Evolutionary conservation across 345 rosid species (phyloP).

Genomic region (Brassica cretica): DNA sequence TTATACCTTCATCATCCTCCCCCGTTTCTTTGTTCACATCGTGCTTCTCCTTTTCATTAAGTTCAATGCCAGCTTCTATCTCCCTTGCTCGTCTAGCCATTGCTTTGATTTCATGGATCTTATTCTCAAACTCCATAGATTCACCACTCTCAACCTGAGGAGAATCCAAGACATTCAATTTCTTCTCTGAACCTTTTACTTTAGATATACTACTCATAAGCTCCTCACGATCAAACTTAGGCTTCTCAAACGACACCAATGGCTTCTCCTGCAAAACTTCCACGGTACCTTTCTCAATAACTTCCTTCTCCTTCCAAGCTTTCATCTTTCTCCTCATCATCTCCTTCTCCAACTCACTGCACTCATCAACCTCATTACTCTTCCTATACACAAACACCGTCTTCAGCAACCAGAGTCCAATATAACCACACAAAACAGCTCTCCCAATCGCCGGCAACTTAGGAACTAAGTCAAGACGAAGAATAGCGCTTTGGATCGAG

Average conservation of each 20-base stretch:
- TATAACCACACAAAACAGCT: slow-evolving; percentile 49
- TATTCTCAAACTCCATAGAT: slow-evolving; percentile 41
- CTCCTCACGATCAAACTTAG: slow-evolving; percentile 59
- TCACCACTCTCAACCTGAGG: slow-evolving; percentile 37
- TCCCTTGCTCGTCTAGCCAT: slow-evolving; percentile 60
- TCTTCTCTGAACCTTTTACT: slow-evolving; percentile 44
- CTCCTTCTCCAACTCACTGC: slow-evolving; percentile 71
- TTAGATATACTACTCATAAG: slow-evolving; percentile 53
- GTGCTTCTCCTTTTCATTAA: slow-evolving; percentile 44
- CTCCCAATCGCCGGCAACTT: slow-evolving; percentile 52
- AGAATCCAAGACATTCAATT: slow-evolving; percentile 37
- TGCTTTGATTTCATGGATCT: slow-evolving; percentile 51
- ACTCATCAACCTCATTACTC: slow-evolving; percentile 42
- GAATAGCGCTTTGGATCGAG: slow-evolving; percentile 38
- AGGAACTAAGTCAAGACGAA: slow-evolving; percentile 43
- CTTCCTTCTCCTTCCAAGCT: slow-evolving; percentile 59
- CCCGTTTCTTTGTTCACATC: slow-evolving; percentile 21
- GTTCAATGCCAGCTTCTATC: slow-evolving; percentile 45
- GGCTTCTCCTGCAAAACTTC: slow-evolving; percentile 55
- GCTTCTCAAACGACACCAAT: slow-evolving; percentile 44
- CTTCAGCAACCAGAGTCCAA: slow-evolving; percentile 57
- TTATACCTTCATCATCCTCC: slow-evolving; percentile 27
- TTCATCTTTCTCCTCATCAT: slow-evolving; percentile 86
- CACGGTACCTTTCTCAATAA: slow-evolving; percentile 45
- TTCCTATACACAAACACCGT: slow-evolving; percentile 42